These are phyloP conservation scores for Leccinum disarticulatum DNA, from an alignment of 768 basidiomycete genomes.

Conservation along the genomic window DNA sequence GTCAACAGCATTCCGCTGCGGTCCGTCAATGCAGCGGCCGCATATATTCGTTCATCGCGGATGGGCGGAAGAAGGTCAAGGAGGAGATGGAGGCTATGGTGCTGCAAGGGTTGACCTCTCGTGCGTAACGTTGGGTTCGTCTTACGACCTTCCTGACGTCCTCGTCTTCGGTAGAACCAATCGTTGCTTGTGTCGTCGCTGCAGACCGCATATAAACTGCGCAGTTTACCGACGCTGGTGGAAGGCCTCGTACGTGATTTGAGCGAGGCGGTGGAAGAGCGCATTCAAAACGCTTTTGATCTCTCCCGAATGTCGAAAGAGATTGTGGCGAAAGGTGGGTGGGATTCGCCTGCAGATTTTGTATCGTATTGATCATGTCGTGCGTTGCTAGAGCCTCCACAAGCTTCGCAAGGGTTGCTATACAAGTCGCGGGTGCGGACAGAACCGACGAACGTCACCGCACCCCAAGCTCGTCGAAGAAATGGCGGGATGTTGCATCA, in stretches of 20 bases:
- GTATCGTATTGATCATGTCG: not conserved
- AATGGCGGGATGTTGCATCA: slow-evolving; percentile 88
- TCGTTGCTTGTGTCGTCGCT: slow-evolving; percentile 88
- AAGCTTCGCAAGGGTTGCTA: slow-evolving; percentile 40
- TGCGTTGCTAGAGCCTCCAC: slow-evolving; percentile 17
- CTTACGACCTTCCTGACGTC: not conserved
- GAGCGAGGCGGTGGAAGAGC: slow-evolving; percentile 77
- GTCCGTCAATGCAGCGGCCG: slow-evolving; percentile 70
- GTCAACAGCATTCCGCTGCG: slow-evolving; percentile 54
- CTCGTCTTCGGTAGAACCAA: slow-evolving; percentile 64
- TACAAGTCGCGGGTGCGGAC: slow-evolving; percentile 87
- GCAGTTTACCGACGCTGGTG: slow-evolving; percentile 80
- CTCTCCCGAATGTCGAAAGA: slow-evolving; percentile 84
- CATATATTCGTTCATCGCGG: slow-evolving; percentile 71
- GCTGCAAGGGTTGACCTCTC: slow-evolving; percentile 71
- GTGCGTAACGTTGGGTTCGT: slow-evolving; percentile 45
- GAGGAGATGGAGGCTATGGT: slow-evolving; percentile 93
- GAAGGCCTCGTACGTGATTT: slow-evolving; percentile 76
- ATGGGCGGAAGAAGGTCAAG: slow-evolving; percentile 67
- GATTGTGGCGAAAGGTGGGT: slow-evolving; percentile 70
- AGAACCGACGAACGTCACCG: slow-evolving; percentile 86
- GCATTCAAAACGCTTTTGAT: slow-evolving; percentile 85
- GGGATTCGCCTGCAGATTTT: not conserved
- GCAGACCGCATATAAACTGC: slow-evolving; percentile 93
- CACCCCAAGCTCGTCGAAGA: slow-evolving; percentile 83